phyloP scores from a whole-genome alignment of 202 grass and related monocot species.

The Panicum virgatum region DNA sequence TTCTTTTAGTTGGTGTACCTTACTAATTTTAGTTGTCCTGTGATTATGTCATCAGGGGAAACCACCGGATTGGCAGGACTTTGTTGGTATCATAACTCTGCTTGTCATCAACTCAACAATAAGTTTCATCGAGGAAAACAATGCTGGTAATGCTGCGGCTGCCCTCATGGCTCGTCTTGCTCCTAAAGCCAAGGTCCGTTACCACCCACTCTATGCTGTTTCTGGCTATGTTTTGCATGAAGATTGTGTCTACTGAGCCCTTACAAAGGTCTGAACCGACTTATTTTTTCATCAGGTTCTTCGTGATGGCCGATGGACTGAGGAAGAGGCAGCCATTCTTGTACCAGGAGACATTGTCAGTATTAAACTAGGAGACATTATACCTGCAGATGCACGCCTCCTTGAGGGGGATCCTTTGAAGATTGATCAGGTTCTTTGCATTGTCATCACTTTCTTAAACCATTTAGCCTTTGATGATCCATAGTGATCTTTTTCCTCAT shows the following conservation, averaged over 20 bases:
- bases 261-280: conserved; percentile 1
- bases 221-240: not conserved
- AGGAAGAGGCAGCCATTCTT: conserved; percentile 67
- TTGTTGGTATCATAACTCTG: conserved; percentile 77
- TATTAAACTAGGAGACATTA: conserved; percentile 79
- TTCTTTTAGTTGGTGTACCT: not conserved
- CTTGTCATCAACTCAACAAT: conserved; percentile 92
- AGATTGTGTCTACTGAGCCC: not conserved
- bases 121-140: conserved; percentile 97
- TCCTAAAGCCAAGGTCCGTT: conserved; percentile 78
- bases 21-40: not conserved
- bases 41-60: conserved; percentile 57
- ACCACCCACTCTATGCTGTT: not conserved
- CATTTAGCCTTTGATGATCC: not conserved
- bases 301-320: conserved; percentile 59
- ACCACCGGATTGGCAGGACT: conserved; percentile 93
- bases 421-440: conserved; percentile 64
- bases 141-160: conserved; percentile 88
- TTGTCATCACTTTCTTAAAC: not conserved
- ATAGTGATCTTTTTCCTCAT: not conserved
- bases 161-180: conserved; percentile 91
- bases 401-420: conserved; percentile 80
- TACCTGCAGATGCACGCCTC: conserved; percentile 73
- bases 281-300: conserved; percentile 43
- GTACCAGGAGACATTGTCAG: conserved; percentile 76